Evolutionary conservation across 2,329 filamentous ascomycete species (phyloP).

Genomic region (Fusarium tricinctum): DNA sequence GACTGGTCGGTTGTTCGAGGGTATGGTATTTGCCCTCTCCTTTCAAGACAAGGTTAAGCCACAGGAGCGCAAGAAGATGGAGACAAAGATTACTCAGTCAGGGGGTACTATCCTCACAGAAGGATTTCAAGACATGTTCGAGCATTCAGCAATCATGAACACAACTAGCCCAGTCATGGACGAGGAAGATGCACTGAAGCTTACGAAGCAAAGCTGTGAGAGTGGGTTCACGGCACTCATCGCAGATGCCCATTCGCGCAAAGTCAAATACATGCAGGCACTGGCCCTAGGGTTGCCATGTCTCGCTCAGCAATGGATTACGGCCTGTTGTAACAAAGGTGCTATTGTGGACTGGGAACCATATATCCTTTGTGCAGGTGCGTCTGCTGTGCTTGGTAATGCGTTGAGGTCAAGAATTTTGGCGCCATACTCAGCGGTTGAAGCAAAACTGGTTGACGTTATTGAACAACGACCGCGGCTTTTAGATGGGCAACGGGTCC

Average conservation of each 20-base stretch:
- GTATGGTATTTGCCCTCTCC: constrained; percentile 91
- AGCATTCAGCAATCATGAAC: constrained; percentile 57
- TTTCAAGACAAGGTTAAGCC: constrained; percentile 66
- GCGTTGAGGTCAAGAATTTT: constrained; percentile 82
- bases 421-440: constrained; percentile 68
- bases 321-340: constrained; percentile 74
- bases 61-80: constrained; percentile 63
- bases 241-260: constrained; percentile 86
- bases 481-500: constrained; percentile 73
- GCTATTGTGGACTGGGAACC: constrained; percentile 79
- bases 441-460: constrained; percentile 69
- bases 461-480: constrained; percentile 73
- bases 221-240: constrained; percentile 88
- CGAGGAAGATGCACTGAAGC: constrained; percentile 58
- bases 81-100: constrained; percentile 74
- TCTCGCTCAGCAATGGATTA: constrained; percentile 84
- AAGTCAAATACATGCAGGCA: constrained; percentile 94
- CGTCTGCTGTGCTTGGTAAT: constrained; percentile 81
- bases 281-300: constrained; percentile 91
- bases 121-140: constrained; percentile 87
- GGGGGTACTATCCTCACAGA: constrained; percentile 79
- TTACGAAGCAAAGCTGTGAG: constrained; percentile 66
- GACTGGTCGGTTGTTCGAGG: constrained; percentile 70
- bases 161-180: constrained; percentile 52
- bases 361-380: constrained; percentile 88